Percentiles rank a stretch among this genome's conserved stretches.
phyloP scores from a whole-genome alignment of 306 rosid genomes.

The Cicer chorassanicum region DNA sequence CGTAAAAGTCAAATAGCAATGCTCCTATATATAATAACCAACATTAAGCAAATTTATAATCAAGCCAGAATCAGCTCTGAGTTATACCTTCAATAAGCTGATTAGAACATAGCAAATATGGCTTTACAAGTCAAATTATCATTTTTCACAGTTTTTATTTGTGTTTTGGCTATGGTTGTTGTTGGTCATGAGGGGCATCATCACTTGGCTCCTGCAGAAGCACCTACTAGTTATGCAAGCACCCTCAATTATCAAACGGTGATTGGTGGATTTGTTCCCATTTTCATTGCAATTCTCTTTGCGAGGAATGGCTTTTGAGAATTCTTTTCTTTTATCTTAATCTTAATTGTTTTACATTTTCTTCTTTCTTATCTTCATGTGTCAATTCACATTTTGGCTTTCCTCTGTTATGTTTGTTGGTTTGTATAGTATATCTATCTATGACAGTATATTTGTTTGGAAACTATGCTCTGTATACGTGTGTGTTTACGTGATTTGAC shows the following conservation, averaged over 20 bases:
- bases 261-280: conserved; percentile 42
- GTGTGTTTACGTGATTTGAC: too few species aligned
- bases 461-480: too few species aligned
- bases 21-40: conserved; percentile 13
- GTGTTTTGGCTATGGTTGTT: conserved; percentile 45
- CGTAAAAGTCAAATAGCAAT: conserved; percentile 41
- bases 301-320: conserved; percentile 36
- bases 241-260: conserved; percentile 46
- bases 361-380: conserved; percentile 3
- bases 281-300: conserved; percentile 44
- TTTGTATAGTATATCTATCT: too few species aligned
- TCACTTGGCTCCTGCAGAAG: conserved; percentile 42
- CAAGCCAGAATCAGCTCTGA: conserved; percentile 33
- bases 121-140: conserved; percentile 47
- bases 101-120: conserved; percentile 40
- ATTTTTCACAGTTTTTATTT: conserved; percentile 40
- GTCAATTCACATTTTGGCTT: conserved; percentile 1
- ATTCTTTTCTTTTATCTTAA: neutral
- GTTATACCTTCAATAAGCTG: conserved; percentile 4
- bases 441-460: too few species aligned
- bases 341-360: neutral
- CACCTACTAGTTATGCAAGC: conserved; percentile 34
- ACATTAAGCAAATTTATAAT: neutral
- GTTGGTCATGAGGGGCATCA: conserved; percentile 50
- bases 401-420: neutral